Base-by-base conservation (phyloP, 2,329 filamentous ascomycete species). In the Calonectria crousiana region DNA sequence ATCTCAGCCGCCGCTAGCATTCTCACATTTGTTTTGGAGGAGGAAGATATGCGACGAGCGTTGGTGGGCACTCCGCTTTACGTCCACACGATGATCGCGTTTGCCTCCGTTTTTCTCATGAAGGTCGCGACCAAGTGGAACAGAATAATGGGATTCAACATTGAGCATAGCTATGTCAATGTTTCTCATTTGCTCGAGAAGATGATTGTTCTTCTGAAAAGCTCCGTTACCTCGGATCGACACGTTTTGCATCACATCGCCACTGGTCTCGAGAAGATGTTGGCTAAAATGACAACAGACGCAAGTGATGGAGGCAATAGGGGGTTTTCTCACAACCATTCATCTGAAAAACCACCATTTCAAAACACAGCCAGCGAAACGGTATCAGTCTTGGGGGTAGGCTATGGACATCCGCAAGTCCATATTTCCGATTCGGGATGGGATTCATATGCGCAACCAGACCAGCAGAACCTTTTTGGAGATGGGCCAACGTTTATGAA, bases 191-290 rank as follows among this genome's bases (percentile, higher is more conserved):
- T 85, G 3, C 70, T 86, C 23, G 77, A 80, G 47, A 79, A 78
- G 51, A 82, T 84, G 75, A 83, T 84, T 41, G 67, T 75, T 9
- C 77, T 85, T 2, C 74, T 85, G 3, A 81, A 79, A 28, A 80
- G 77, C 30, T 78, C 78, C 8, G 78, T 81, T 36, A 82, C 83
- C 5, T 82, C 82, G 5, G 82, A 85, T 9, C 77, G 83, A n/a
- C 84, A 85, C 72, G 77, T 85, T 10, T 76, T 84, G 26, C 80
- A 82, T 67, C 84, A 85, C 67, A 85, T 85, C n/a, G 84, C 84
- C 5, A 78, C 68, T 6, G 84, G 84, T 0, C 75, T 85, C 1
- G 80, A 80, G 52, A 84, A 84, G 76, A 84, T 85, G 83, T 75
- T 85, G 16, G 41, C 32, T 5, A 74, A 67, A 13, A 76, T 74